Evolutionary conservation across 2,329 filamentous ascomycete species (phyloP).

Genomic region (Pseudocercospora eumusae): DNA sequence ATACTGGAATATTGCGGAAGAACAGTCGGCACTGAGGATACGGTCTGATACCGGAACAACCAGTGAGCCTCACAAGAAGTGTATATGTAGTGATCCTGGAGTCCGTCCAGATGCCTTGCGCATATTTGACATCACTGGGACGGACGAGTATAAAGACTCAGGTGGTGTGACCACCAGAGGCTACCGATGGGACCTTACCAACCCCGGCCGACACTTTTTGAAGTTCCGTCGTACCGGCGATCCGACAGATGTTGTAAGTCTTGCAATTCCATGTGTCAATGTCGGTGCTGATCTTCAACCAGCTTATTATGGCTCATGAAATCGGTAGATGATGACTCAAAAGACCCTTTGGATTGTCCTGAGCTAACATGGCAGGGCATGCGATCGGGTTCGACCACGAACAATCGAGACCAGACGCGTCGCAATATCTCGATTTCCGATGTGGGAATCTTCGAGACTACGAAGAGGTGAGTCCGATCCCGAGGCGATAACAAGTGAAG

Average conservation of each 20-base stretch:
- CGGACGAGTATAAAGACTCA: background rate
- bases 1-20: background rate
- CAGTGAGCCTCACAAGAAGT: background rate
- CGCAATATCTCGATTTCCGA: background rate
- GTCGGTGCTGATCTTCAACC: background rate
- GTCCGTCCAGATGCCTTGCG: background rate
- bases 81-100: background rate
- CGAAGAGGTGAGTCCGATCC: background rate
- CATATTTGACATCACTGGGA: background rate
- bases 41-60: background rate
- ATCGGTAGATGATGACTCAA: background rate
- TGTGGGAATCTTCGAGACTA: background rate
- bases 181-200: background rate
- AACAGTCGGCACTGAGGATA: background rate
- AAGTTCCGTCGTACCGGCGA: background rate
- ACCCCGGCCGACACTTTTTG: background rate
- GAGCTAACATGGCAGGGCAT: background rate
- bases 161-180: background rate
- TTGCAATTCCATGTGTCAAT: background rate
- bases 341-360: background rate
- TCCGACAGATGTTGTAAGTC: background rate
- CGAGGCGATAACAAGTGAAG: background rate
- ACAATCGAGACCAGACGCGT: background rate
- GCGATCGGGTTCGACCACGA: background rate
- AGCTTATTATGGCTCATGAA: background rate